These are phyloP conservation scores for Arabis hirsuta DNA, from an alignment of 345 rosid species.

Conservation along the genomic window DNA sequence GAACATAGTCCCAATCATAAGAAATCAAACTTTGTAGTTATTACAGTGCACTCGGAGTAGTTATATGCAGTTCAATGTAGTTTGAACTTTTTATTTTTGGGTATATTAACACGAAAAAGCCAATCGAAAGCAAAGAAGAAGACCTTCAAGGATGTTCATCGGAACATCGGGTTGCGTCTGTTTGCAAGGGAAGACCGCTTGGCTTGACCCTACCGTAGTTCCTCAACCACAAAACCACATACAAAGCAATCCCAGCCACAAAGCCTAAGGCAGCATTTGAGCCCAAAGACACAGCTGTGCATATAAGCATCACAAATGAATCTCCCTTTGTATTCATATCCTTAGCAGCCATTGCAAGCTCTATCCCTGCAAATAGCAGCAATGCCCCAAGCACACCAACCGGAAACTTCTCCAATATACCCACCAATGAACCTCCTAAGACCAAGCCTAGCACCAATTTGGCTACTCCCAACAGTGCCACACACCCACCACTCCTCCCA, in stretches of 20 bases:
- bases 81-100: slow-evolving; percentile 20
- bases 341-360: slow-evolving; percentile 75
- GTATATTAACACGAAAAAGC: background rate
- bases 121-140: background rate
- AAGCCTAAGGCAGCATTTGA: slow-evolving; percentile 88
- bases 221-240: slow-evolving; percentile 59
- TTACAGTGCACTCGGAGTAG: slow-evolving; percentile 7
- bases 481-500: slow-evolving; percentile 87
- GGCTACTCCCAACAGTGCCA: slow-evolving; percentile 67
- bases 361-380: slow-evolving; percentile 76
- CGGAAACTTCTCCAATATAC: slow-evolving; percentile 68
- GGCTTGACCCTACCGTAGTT: slow-evolving; percentile 28
- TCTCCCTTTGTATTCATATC: slow-evolving; percentile 85
- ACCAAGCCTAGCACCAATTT: slow-evolving; percentile 67
- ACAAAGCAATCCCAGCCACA: slow-evolving; percentile 63
- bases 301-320: slow-evolving; percentile 71
- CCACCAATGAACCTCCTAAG: slow-evolving; percentile 71
- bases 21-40: slow-evolving; percentile 8
- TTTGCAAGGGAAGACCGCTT: background rate
- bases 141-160: slow-evolving; percentile 31
- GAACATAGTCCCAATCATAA: background rate
- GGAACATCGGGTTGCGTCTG: background rate
- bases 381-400: slow-evolving; percentile 78
- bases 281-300: slow-evolving; percentile 69
- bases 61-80: slow-evolving; percentile 14